Evolutionary conservation across 2,329 filamentous ascomycete species (phyloP).

Genomic region (Clonostachys rhizophaga): DNA sequence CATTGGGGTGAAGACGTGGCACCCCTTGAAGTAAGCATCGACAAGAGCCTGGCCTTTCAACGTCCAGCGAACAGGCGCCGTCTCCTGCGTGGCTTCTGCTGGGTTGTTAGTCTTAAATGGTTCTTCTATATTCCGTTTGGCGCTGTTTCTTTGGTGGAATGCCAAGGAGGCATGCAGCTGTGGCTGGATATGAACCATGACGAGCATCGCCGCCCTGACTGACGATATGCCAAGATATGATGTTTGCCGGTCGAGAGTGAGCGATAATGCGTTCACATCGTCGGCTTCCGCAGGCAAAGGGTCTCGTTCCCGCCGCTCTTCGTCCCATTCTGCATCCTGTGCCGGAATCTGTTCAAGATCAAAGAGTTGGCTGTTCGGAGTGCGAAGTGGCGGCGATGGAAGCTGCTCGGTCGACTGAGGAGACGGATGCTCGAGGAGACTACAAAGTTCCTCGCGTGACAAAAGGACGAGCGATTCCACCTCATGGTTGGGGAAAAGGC

Average conservation of each 20-base stretch:
- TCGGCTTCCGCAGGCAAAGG: constrained; percentile 60
- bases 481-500: constrained; percentile 1
- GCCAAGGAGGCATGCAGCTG: constrained; percentile 38
- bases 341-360: constrained; percentile 66
- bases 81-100: constrained; percentile 35
- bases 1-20: constrained; percentile 70
- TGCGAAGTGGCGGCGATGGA: constrained; percentile 50
- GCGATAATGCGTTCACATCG: constrained; percentile 41
- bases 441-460: constrained; percentile 7
- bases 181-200: constrained; percentile 57
- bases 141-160: constrained; percentile 38
- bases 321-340: constrained; percentile 62
- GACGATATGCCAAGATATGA: constrained; percentile 74
- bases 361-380: constrained; percentile 40
- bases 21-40: constrained; percentile 69
- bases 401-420: constrained; percentile 35
- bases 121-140: constrained; percentile 38
- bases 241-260: constrained; percentile 50
- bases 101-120: constrained; percentile 34
- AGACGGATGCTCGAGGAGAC: constrained; percentile 43
- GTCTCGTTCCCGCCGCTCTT: constrained; percentile 51
- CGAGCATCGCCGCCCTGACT: constrained; percentile 69
- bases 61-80: constrained; percentile 48
- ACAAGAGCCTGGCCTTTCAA: constrained; percentile 65
- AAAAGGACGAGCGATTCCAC: not conserved